phyloP scores from a whole-genome alignment of 768 basidiomycete species.

The Lactifluus hygrophoroides region DNA sequence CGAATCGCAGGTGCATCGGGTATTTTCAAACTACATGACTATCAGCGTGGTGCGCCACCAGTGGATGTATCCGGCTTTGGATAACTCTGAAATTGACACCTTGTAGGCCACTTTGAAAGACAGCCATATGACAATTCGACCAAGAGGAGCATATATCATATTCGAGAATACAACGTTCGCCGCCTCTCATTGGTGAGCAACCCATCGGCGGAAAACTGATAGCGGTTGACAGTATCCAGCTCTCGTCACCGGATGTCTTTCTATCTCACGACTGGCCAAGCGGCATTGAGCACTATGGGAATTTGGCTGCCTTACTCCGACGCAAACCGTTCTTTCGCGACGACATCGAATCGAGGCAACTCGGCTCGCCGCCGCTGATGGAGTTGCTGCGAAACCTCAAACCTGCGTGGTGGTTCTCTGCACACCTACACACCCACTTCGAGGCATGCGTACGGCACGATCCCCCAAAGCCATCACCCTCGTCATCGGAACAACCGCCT shows the following conservation, averaged over 20 bases:
- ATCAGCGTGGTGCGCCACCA: conserved; percentile 42
- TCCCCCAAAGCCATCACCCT: background rate
- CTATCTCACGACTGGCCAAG: conserved; percentile 97
- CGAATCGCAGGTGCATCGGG: conserved; percentile 89
- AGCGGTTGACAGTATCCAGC: conserved; percentile 27
- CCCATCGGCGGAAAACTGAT: background rate
- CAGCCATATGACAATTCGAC: conserved; percentile 69
- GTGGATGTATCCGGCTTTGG: conserved; percentile 13
- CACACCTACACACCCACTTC: conserved; percentile 84
- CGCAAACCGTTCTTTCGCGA: conserved; percentile 70
- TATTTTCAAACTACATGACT: conserved; percentile 79
- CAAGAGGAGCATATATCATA: conserved; percentile 84
- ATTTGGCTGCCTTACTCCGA: conserved; percentile 53
- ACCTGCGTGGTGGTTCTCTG: conserved; percentile 88
- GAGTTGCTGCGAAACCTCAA: conserved; percentile 60
- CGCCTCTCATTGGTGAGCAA: conserved; percentile 61
- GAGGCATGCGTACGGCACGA: conserved; percentile 56
- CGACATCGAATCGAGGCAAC: conserved; percentile 56
- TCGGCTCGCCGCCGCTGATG: conserved; percentile 86
- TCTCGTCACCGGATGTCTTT: conserved; percentile 63
- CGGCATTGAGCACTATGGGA: conserved; percentile 73
- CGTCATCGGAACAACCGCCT: background rate
- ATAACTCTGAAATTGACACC: background rate
- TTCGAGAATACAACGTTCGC: conserved; percentile 75
- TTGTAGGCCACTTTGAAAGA: conserved; percentile 66